Evolutionary conservation across 2,329 filamentous ascomycete species (phyloP), one percentile per base, ranked within the genome.

Genomic region (Diaporthe vexans): DNA sequence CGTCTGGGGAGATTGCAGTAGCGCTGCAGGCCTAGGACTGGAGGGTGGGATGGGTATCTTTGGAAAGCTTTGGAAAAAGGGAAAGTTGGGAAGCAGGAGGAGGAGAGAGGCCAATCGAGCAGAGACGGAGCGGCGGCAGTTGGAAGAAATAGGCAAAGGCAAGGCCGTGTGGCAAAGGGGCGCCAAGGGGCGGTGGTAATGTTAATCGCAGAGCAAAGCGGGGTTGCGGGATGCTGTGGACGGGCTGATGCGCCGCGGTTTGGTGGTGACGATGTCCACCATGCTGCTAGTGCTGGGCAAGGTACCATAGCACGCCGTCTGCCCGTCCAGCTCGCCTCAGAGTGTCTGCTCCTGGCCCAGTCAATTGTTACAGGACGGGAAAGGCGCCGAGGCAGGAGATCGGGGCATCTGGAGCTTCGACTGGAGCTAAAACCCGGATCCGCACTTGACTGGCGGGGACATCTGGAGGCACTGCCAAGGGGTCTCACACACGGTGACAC

Each of bases 371-470:
- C 63, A 68, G 40, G 48, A 26, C n/a, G n/a, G 29, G 33, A 40
- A 54, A 54, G 19, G 48, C 63, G 63, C 63, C 63, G 63, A 68
- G 63, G 63, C 63, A 68, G n/a, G 15, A 67, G 63, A 67, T 52
- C 63, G 63, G 63, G 63, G 51, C 63, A 67, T 67, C 63, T 67
- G 63, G 63, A 52, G 63, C 63, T 52, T 19, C 63, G 46, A 52
- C 21, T 67, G 63, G 63, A 40, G 73, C 70, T 73, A 73, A 58
- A 37, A 46, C 63, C 63, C 74, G 74, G 73, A 73, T 75, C 74
- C 74, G 74, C 74, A 54, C 29, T 13, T 26, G 15, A 15, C 19
- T 35, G 51, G 33, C 46, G 43, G 61, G 37, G 37, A 40, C 37
- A 13, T 13, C 37, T 40, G 54, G 17, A 15, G 29, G 33, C 19